Evolutionary conservation across 768 basidiomycete species (phyloP), one percentile per base, ranked within the genome.

Genomic region (Boletus bicolor): DNA sequence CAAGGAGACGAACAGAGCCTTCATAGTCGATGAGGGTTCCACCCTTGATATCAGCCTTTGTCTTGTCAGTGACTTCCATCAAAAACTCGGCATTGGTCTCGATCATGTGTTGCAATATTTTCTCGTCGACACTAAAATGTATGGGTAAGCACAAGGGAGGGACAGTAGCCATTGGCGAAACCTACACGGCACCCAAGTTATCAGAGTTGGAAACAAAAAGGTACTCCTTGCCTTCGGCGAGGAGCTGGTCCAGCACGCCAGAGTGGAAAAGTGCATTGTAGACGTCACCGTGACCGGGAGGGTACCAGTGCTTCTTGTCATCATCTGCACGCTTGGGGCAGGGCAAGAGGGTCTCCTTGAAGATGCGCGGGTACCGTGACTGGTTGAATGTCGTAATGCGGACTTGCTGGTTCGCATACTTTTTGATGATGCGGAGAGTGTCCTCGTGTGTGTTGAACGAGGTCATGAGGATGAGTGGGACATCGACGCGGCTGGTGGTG

Each of bases 41-140:
- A 75, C 81, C 82, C 74, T 88, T 88, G 73, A 88, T 82, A 63
- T 88, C 87, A 32, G 87, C 86, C 76, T 89, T 89, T 64, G 87
- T 89, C 78, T 89, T 89, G 79, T 89, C 87, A 10, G 87, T 89
- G 57, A 89, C 84, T 66, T 88, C 85, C 85, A 85, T 86, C 62
- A 87, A 66, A 74, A 86, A 87, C 70, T 87, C 86, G 49, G 84
- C 78, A 55, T 82, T 76, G 32, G 72, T 73, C 61, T 84, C 79
- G 44, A 85, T 79, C 82, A 89, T 87, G 74, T 85, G 83, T 57
- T 78, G 75, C 55, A 84, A 66, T 67, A 89, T 88, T 61, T 77
- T 80, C 60, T 86, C 76, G 67, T 87, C 87, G 63, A 88, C 87
- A 55, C 84, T 79, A 45, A n/a, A 44, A 30, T 44, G 3, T 26